Base-by-base conservation (phyloP, 345 rosid genomes). In the Melastoma malabathricum region DNA sequence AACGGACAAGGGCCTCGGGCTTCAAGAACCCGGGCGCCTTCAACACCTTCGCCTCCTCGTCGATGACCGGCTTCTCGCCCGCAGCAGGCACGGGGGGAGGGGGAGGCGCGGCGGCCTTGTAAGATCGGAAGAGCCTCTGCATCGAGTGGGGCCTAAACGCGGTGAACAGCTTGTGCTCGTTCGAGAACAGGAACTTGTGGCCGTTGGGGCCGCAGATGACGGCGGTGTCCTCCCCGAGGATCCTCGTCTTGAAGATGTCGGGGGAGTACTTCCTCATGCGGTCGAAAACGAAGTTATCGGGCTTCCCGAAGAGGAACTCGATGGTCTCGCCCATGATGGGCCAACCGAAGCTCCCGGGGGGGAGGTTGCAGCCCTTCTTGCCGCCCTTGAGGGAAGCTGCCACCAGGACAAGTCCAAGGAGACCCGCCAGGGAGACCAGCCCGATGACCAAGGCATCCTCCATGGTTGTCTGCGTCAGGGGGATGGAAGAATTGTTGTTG, bases 291-390 rank as follows among this genome's bases (percentile, higher is more conserved):
- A 75, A 79, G 46, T 64, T 66, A 16, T 79, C 81, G 0, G 81
- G 79, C 52, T 61, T 75, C 14, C 69, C 79, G 52, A 65, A 75
- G 59, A 73, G 46, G 65, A 79, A 79, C 10, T 64, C 68, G 0
- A 79, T 0, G 0, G 79, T 65, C 59, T 79, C 81, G 0, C 85
- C 81, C 0, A 79, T 29, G 18, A 75, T 5, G 4, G 85, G 81
- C 79, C 77, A 79, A n/a, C 85, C 85, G 14, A 71, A 58, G 73
- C 74, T 75, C 2, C 85, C 85, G 1, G 85, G 85, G 3, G 85
- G 85, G 15, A 79, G 79, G 16, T 66, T 65, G 48, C 59, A 54
- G 45, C 34, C 18, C 41, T 34, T 34, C 41, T 8, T 34, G 9
- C 41, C 12, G 12, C 41, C 41, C 12, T 34, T 34, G 41, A 34